These are phyloP conservation scores for Ambrosiella beaveri DNA, from an alignment of 2,329 filamentous ascomycete species.

Conservation along the genomic window DNA sequence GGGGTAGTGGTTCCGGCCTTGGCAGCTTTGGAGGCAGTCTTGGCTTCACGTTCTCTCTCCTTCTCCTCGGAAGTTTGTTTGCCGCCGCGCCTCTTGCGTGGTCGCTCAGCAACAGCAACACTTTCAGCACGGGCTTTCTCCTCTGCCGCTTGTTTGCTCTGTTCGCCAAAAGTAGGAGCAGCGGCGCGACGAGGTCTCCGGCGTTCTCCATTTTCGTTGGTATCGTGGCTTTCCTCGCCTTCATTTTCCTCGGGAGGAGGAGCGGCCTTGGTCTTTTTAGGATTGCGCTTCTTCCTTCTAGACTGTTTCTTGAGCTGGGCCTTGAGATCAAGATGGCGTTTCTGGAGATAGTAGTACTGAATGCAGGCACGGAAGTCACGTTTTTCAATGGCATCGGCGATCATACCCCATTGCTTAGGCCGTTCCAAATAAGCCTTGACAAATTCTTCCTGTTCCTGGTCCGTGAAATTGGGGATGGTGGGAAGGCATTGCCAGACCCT, in stretches of 20 bases:
- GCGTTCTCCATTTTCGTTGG: slow-evolving; percentile 41
- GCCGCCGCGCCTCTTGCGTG: slow-evolving; percentile 22
- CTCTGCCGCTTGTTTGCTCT: slow-evolving; percentile 14
- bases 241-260: slow-evolving; percentile 50
- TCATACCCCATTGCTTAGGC: slow-evolving; percentile 68
- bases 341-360: slow-evolving; percentile 72
- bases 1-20: slow-evolving; percentile 26
- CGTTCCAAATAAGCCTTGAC: slow-evolving; percentile 58
- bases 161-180: slow-evolving; percentile 58
- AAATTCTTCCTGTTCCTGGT: slow-evolving; percentile 52
- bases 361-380: slow-evolving; percentile 67
- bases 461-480: slow-evolving; percentile 56
- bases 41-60: slow-evolving; percentile 22
- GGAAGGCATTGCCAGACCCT: slow-evolving; percentile 55
- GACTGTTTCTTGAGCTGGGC: slow-evolving; percentile 53
- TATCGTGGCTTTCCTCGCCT: slow-evolving; percentile 40
- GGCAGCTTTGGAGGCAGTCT: slow-evolving; percentile 2
- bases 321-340: slow-evolving; percentile 57
- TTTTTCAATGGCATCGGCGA: slow-evolving; percentile 48
- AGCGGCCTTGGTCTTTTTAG: slow-evolving; percentile 42
- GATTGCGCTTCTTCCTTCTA: slow-evolving; percentile 38
- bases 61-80: slow-evolving; percentile 27
- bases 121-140: slow-evolving; percentile 10
- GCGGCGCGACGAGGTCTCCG: slow-evolving; percentile 45
- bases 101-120: slow-evolving; percentile 4